Evolutionary conservation across 805 yeast genomes (phyloP).

Genomic region (Starmerella floris): DNA sequence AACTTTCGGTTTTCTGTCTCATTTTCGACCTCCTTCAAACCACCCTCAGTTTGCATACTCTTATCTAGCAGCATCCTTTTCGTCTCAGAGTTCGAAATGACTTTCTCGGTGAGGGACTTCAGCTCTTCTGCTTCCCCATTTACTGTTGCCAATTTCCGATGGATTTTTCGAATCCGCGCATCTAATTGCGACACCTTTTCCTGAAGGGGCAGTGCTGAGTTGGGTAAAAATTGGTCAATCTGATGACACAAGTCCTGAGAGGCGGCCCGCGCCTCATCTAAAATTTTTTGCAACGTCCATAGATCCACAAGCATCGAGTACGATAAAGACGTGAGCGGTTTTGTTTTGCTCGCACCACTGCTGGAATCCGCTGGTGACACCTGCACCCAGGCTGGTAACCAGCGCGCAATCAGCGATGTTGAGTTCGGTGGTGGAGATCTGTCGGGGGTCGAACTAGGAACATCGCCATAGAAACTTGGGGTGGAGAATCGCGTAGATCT

Average conservation of each 20-base stretch:
- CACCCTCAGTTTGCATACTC: background rate
- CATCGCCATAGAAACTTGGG: background rate
- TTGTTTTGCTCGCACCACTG: background rate
- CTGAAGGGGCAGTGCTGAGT: slow-evolving; percentile 4
- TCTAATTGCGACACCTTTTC: slow-evolving; percentile 10
- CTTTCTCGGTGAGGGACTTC: background rate
- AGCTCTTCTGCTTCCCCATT: background rate
- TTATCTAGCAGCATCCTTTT: background rate
- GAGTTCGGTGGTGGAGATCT: no score
- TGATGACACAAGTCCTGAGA: slow-evolving; percentile 11
- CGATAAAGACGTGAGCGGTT: slow-evolving; percentile 10
- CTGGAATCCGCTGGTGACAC: background rate
- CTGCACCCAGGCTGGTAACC: slow-evolving; percentile 8
- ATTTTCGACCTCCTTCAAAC: background rate
- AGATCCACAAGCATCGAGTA: slow-evolving; percentile 24
- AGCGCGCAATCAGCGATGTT: slow-evolving; percentile 1
- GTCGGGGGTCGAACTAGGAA: no score
- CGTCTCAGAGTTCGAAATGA: background rate
- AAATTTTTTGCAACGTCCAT: slow-evolving; percentile 24
- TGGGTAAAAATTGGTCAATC: slow-evolving; percentile 14
- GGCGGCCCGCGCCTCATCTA: slow-evolving; percentile 23
- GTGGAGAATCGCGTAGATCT: background rate
- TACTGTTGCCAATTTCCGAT: background rate
- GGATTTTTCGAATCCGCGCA: slow-evolving; percentile 4
- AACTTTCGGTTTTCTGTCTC: background rate